Evolutionary conservation across 768 basidiomycete genomes (phyloP).

Genomic region (Boletus insuetus): DNA sequence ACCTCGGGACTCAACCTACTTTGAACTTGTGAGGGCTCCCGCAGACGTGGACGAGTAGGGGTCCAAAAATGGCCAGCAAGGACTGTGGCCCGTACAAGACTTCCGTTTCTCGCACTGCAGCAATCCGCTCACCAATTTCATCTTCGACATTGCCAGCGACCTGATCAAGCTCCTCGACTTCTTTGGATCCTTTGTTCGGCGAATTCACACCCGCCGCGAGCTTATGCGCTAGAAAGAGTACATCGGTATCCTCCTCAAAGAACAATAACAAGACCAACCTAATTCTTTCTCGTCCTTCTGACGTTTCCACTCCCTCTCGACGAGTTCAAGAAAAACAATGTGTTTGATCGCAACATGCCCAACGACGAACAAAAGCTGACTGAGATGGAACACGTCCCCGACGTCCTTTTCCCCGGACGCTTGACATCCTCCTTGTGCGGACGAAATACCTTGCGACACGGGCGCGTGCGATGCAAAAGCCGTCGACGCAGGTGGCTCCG

Average conservation of each 20-base stretch:
- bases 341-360: slow-evolving; percentile 98
- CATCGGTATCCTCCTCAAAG: not conserved
- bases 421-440: slow-evolving; percentile 6
- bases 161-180: slow-evolving; percentile 88
- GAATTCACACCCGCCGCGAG: slow-evolving; percentile 39
- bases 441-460: slow-evolving; percentile 17
- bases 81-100: slow-evolving; percentile 82
- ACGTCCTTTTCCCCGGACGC: slow-evolving; percentile 44
- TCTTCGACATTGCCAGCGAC: slow-evolving; percentile 98
- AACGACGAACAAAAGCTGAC: slow-evolving; percentile 92
- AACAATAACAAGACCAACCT: slow-evolving; percentile 43
- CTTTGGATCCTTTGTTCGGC: slow-evolving; percentile 46
- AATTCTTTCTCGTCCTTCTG: slow-evolving; percentile 88
- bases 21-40: slow-evolving; percentile 90
- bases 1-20: slow-evolving; percentile 38
- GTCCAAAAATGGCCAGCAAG: slow-evolving; percentile 81
- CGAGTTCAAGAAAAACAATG: slow-evolving; percentile 91
- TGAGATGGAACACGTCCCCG: slow-evolving; percentile 84
- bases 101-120: slow-evolving; percentile 80
- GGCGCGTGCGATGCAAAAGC: slow-evolving; percentile 18
- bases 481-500: slow-evolving; percentile 30
- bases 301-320: slow-evolving; percentile 94
- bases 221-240: slow-evolving; percentile 52
- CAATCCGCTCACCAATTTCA: slow-evolving; percentile 93
- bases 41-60: slow-evolving; percentile 87